Evolutionary conservation across 1,284 basidiomycete species (phyloP), one percentile per base, ranked within the genome.

Genomic region (Apiotrichum gracile): DNA sequence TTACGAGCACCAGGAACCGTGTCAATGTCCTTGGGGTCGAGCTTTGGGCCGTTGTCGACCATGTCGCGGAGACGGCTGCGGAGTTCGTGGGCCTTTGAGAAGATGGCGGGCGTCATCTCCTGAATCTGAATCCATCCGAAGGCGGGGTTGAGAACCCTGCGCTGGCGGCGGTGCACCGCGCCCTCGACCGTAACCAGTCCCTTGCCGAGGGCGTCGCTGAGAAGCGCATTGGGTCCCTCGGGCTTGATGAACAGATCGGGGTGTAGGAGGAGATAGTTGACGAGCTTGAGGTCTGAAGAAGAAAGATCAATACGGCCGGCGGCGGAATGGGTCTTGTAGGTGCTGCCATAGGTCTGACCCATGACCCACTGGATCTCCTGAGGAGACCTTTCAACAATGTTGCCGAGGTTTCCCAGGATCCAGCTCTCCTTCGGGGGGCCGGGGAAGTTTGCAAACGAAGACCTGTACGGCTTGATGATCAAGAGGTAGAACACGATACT

Each of bases 181-280:
- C 81, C 75, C 52, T 77, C 73, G 4, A 72, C 71, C 10, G 72
- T 68, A 12, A 77, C 53, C 1, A 68, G 54, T 6, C 68, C 68
- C 33, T 66, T 62, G 1, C 75, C 75, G 2, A 76, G 55, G 22
- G 74, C 63, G 42, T 65, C 61, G 5, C 57, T 81, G 39, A 87
- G 73, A 45, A 76, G 77, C 40, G 82, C 5, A 22, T 81, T 73
- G 5, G 85, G 77, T 52, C 83, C 81, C 41, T 82, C 78, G 0
- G 85, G 83, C 66, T 86, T 87, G 19, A 83, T 84, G 65, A 83
- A 86, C 34, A 80, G 76, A 63, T 86, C 83, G 2, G 81, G 77
- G 51, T 80, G 78, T 19, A 76, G 75, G 49, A 86, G 78, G 49
- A 87, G 81, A 57, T 85, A 79, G 5, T 79, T 77, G 27, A 86